A percentile compares a stretch with the other conserved stretches of the same genome.
Conservation (phyloP, 371 early-diverging fungal species). For the Mucor lusitanicus region DNA sequence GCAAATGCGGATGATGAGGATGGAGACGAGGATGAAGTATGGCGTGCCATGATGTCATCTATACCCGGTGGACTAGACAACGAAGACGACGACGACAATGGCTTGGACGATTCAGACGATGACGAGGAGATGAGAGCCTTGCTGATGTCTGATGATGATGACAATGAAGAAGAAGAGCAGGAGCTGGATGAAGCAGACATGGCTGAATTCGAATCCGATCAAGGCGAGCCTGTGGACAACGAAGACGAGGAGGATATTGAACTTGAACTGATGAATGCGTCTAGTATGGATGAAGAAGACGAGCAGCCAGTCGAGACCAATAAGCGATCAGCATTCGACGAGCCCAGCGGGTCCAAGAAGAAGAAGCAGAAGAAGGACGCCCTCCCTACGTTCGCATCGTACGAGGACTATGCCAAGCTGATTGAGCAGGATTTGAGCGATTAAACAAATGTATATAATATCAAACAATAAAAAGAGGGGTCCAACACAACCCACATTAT, state of each 20-base stretch:
- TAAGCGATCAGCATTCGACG: constrained; percentile 25
- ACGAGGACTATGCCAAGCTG: constrained; percentile 70
- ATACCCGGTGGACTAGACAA: constrained; percentile 66
- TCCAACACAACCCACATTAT: not conserved
- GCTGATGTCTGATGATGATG: constrained; percentile 43
- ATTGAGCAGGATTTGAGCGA: constrained; percentile 29
- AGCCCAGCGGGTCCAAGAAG: constrained; percentile 34
- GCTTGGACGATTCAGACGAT: constrained; percentile 55
- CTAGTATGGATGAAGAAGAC: constrained; percentile 33
- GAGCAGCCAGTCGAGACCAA: constrained; percentile 21
- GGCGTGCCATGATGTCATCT: constrained; percentile 72
- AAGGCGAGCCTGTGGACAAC: constrained; percentile 56
- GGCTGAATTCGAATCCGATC: constrained; percentile 24
- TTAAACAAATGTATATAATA: constrained; percentile 5
- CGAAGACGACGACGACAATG: constrained; percentile 40
- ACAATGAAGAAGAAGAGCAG: constrained; percentile 31
- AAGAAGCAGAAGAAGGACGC: constrained; percentile 52
- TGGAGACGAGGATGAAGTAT: constrained; percentile 65
- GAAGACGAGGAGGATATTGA: constrained; percentile 39
- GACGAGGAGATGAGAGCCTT: constrained; percentile 56
- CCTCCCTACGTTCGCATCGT: constrained; percentile 73
- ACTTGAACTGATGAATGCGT: constrained; percentile 25
- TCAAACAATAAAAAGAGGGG: not conserved
- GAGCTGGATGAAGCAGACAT: no score
- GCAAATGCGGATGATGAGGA: constrained; percentile 49